These are phyloP conservation scores for Cokeromyces recurvatus DNA, from an alignment of 371 early-diverging fungal genomes.

Conservation along the genomic window DNA sequence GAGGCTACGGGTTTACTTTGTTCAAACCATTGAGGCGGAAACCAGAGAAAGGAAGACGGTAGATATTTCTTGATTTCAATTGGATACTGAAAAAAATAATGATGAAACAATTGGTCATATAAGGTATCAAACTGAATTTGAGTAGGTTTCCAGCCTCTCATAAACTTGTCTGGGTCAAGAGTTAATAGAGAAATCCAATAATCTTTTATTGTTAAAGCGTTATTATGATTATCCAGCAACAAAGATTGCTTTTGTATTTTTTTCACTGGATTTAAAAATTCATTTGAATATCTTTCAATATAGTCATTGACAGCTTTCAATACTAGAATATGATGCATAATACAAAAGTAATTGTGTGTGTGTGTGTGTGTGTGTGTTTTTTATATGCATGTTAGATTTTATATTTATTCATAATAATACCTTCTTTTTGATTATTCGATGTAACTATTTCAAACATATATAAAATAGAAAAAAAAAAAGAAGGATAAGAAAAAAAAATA, in stretches of 20 bases:
- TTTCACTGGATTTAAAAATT: conserved; percentile 9
- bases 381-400: too few species aligned
- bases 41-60: conserved; percentile 6
- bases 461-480: too few species aligned
- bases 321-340: too few species aligned
- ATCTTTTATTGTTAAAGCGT: neutral
- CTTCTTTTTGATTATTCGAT: too few species aligned
- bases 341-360: too few species aligned
- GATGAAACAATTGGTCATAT: conserved; percentile 14
- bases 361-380: too few species aligned
- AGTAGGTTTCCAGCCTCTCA: conserved; percentile 15
- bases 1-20: conserved; percentile 5
- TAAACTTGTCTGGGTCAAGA: conserved; percentile 4
- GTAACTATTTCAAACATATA: too few species aligned
- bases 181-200: conserved; percentile 7
- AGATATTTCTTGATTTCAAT: neutral
- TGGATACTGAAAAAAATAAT: conserved; percentile 14
- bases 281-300: conserved; percentile 9
- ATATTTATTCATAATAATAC: too few species aligned
- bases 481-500: too few species aligned
- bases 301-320: conserved; percentile 13
- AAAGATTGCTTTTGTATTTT: too few species aligned
- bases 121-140: conserved; percentile 1
- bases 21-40: conserved; percentile 15
- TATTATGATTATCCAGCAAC: neutral